A percentile compares a stretch with the other conserved stretches of the same genome.
These are phyloP conservation scores for Fusarium sterilihyphosum DNA, from an alignment of 2,329 filamentous ascomycete species.

Conservation along the genomic window DNA sequence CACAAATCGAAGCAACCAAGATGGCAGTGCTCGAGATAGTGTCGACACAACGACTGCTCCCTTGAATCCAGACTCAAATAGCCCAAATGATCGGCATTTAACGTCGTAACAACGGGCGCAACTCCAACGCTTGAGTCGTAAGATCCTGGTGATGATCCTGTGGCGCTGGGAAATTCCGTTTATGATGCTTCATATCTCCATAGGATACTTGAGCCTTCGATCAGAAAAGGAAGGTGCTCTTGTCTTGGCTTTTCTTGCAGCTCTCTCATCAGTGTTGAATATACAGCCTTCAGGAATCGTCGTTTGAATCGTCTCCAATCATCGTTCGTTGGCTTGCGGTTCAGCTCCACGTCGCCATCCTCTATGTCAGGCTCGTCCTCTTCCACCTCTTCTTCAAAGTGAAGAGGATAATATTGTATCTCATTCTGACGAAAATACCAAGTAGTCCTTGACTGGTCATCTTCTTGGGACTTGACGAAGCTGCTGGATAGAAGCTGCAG, in stretches of 20 bases:
- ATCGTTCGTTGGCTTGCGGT: slow-evolving; percentile 33
- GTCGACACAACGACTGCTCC: background rate
- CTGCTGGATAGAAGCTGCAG: slow-evolving; percentile 26
- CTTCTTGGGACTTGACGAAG: slow-evolving; percentile 17
- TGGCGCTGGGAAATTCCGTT: slow-evolving; percentile 5
- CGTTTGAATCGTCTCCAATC: slow-evolving; percentile 35
- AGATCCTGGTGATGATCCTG: background rate
- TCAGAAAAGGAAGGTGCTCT: slow-evolving; percentile 1
- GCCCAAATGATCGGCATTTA: background rate
- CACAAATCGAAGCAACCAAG: background rate
- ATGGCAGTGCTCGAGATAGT: background rate
- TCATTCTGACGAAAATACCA: slow-evolving; percentile 25
- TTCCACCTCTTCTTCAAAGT: slow-evolving; percentile 12
- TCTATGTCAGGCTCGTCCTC: slow-evolving; percentile 14
- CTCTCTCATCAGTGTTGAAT: slow-evolving; percentile 11
- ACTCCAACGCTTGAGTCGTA: background rate
- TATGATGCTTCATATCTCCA: slow-evolving; percentile 29
- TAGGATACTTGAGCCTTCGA: slow-evolving; percentile 30
- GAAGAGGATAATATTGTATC: slow-evolving; percentile 19
- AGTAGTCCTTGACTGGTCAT: slow-evolving; percentile 2
- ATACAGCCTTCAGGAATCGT: slow-evolving; percentile 29
- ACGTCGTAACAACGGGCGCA: background rate
- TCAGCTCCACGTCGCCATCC: slow-evolving; percentile 21
- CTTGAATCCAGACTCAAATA: background rate
- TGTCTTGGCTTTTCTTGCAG: background rate